Base-by-base conservation (phyloP, 176 grass and related monocot genomes). In the Oryza officinalis region DNA sequence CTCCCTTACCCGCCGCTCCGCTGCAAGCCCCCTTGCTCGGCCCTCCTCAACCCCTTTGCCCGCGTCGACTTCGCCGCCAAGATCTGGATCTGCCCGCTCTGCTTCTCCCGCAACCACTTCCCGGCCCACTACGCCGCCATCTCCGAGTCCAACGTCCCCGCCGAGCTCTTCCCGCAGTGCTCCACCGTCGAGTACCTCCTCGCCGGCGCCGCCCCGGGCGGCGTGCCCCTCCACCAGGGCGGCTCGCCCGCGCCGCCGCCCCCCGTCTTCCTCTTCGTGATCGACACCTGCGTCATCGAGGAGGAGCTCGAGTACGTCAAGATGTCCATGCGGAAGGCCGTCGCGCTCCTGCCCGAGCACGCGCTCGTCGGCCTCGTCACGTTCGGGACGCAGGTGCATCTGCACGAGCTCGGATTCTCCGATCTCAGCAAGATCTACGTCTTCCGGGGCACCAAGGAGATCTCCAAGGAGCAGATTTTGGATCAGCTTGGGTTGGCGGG, bases 81-180 rank as follows among this genome's bases (percentile, higher is more conserved):
- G 89, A 99, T 99, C 89, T 99, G 96, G 96, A 99, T 99, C 96
- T 99, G 96, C 74, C 91, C 96, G 27, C 75, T 99, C 44, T 99
- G 96, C 86, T 99, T 87, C 86, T 94, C 96, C 28, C 91, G 96
- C 15, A 99, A 99, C 88, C 89, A 96, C 83, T 99, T 99, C 10
- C 96, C 96, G 3, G 89, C 85, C 12, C 96, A 99, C 87, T 99
- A 99, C 75, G 83, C 91, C 11, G 90, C 80, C 83, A 96, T 99
- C 66, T 94, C 91, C 33, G 96, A 96, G 67, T 49, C 81, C 86
- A 96, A 92, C 84, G 91, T 94, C 45, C 96, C 96, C 12, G 93
- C 87, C 10, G 96, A 99, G 85, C 90, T 99, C 60, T 99, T 96
- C 80, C 52, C 83, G 26, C 91, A 94, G 80, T 96, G 93, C 86